A percentile compares a stretch with the other conserved stretches of the same genome.
Conservation (phyloP, 108 stramenopile species). For the Schizochytrium sp. region DNA sequence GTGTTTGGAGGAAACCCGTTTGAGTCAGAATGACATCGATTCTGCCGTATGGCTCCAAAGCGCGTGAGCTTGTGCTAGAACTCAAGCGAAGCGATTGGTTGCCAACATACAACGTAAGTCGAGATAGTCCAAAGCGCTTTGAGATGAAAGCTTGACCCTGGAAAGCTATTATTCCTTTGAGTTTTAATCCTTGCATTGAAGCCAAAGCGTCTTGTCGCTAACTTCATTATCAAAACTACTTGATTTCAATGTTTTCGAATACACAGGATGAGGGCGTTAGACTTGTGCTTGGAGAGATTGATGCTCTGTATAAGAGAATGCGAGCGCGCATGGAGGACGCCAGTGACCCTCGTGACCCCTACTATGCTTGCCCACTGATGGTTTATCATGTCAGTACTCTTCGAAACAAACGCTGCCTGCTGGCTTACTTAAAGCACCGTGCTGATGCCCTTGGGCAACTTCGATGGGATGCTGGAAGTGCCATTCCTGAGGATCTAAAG, state of each 20-base stretch:
- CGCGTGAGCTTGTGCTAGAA: constrained; percentile 88
- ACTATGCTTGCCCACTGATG: constrained; percentile 76
- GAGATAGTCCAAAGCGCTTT: neutral
- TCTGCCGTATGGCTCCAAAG: constrained; percentile 81
- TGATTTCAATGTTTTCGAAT: neutral
- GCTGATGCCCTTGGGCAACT: constrained; percentile 75
- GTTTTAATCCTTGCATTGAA: no score
- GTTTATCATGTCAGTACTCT: constrained; percentile 87
- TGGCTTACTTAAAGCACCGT: constrained; percentile 87
- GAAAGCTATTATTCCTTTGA: no score
- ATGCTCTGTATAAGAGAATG: constrained; percentile 60
- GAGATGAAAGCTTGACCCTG: no score
- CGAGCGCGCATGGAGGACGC: neutral
- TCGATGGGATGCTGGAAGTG: constrained; percentile 79
- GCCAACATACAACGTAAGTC: constrained; percentile 90
- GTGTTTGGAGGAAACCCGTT: neutral
- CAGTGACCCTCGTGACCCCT: neutral
- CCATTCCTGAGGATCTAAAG: constrained; percentile 72
- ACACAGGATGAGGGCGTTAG: constrained; percentile 68
- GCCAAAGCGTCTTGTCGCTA: no score
- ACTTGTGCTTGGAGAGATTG: constrained; percentile 69
- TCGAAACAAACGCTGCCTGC: constrained; percentile 91
- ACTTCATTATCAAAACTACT: no score
- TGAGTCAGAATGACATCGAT: constrained; percentile 1
- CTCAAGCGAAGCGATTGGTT: constrained; percentile 87